phyloP scores from a whole-genome alignment of 225 moss, liverwort and hornwort species.

The Straminergon stramineum region DNA sequence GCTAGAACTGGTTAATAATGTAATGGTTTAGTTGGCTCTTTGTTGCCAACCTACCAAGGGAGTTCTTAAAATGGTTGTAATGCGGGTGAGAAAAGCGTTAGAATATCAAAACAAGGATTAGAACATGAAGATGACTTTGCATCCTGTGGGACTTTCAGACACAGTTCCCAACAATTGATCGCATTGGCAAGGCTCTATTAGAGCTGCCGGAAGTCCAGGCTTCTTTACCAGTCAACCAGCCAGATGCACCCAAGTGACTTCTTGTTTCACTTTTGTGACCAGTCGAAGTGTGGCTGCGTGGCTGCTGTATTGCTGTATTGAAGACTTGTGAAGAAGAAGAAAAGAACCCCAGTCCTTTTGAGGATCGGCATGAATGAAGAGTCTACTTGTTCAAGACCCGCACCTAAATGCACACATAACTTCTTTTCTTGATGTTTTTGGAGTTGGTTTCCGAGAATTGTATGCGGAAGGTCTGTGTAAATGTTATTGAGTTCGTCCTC shows the following conservation, averaged over 20 bases:
- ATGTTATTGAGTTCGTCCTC: not conserved
- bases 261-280: not conserved
- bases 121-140: not conserved
- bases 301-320: not conserved
- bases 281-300: not conserved
- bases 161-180: conserved; percentile 38
- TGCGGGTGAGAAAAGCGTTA: not conserved
- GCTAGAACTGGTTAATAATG: not conserved
- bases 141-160: conserved; percentile 19
- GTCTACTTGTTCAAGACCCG: not conserved
- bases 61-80: not conserved
- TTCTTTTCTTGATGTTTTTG: not conserved
- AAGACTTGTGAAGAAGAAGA: not conserved
- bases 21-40: not conserved
- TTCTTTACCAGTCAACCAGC: conserved; percentile 47
- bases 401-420: not conserved
- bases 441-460: not conserved
- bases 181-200: conserved; percentile 27
- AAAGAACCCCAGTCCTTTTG: not conserved
- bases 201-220: conserved; percentile 45
- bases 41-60: not conserved
- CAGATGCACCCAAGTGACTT: conserved; percentile 41
- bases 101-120: not conserved
- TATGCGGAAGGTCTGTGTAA: not conserved
- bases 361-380: not conserved